phyloP scores from a whole-genome alignment of 768 basidiomycete genomes.

The Cystofilobasidium capitatum region DNA sequence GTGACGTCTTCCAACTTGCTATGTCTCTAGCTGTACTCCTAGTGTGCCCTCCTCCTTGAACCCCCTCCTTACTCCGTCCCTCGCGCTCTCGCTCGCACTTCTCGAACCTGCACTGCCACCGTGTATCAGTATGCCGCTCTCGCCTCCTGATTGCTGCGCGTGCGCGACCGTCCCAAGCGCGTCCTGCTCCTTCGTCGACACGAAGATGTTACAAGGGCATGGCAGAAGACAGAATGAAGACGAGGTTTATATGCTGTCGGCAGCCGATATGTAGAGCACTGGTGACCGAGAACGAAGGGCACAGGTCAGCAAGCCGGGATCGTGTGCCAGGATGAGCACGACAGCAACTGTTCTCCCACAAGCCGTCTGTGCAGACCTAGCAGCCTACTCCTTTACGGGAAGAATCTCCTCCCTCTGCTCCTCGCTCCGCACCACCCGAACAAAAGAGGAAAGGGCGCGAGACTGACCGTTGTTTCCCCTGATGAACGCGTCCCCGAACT shows the following conservation, averaged over 20 bases:
- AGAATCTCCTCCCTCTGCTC: too few species aligned
- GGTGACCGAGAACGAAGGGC: constrained; percentile 13
- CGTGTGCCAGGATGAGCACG: too few species aligned
- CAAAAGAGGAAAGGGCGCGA: not conserved
- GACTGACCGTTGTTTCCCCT: constrained; percentile 77
- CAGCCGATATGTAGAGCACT: constrained; percentile 74
- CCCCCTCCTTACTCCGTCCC: too few species aligned
- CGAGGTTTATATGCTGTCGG: constrained; percentile 16
- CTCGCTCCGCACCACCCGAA: too few species aligned
- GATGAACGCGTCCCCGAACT: constrained; percentile 91
- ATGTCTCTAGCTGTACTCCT: too few species aligned
- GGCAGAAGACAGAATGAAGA: not conserved
- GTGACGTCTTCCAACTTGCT: too few species aligned
- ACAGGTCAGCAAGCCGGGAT: constrained; percentile 10
- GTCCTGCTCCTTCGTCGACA: not conserved
- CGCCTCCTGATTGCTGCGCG: too few species aligned
- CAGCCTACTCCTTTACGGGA: constrained; percentile 13
- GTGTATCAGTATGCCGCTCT: too few species aligned
- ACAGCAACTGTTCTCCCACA: too few species aligned
- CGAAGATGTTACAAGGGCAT: not conserved
- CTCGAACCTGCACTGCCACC: too few species aligned
- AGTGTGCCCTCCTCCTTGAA: not conserved
- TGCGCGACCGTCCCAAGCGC: too few species aligned
- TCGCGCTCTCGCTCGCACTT: too few species aligned
- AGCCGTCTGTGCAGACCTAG: constrained; percentile 4